These are phyloP conservation scores for Rhodotorula graminis DNA, from an alignment of 768 basidiomycete genomes.

Conservation along the genomic window DNA sequence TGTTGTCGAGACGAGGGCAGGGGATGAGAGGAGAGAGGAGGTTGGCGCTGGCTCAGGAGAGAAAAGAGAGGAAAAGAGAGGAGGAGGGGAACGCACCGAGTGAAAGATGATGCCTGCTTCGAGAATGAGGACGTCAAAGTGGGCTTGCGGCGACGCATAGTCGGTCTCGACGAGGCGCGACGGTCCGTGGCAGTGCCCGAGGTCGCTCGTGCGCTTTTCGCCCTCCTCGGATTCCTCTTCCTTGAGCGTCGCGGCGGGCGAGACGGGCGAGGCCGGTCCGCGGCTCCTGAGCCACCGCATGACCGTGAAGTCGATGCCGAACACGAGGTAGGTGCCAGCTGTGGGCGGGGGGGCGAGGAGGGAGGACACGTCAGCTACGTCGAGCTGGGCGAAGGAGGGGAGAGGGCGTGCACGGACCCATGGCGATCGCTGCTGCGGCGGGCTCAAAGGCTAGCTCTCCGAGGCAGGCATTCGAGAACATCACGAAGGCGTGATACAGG, in stretches of 20 bases:
- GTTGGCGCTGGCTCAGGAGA: too few species aligned
- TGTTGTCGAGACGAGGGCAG: too few species aligned
- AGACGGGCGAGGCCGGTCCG: not conserved
- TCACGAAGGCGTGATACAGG: slow-evolving; percentile 47
- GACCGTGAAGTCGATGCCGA: slow-evolving; percentile 46
- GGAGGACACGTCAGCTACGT: too few species aligned
- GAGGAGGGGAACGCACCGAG: slow-evolving; percentile 11
- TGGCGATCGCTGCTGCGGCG: slow-evolving; percentile 46
- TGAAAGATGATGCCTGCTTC: slow-evolving; percentile 44
- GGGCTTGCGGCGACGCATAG: slow-evolving; percentile 23
- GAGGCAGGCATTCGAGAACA: slow-evolving; percentile 46
- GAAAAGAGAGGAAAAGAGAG: too few species aligned
- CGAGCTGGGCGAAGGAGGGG: too few species aligned
- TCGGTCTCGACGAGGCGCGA: slow-evolving; percentile 6
- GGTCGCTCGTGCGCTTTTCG: not conserved
- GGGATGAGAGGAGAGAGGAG: too few species aligned
- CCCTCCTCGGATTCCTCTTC: not conserved
- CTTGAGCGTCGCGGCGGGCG: not conserved
- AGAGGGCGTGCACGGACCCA: slow-evolving; percentile 35
- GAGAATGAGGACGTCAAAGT: slow-evolving; percentile 43
- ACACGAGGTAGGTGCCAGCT: slow-evolving; percentile 40
- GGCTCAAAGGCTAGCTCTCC: slow-evolving; percentile 47
- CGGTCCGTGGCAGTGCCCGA: slow-evolving; percentile 24
- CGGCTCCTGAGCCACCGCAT: slow-evolving; percentile 37
- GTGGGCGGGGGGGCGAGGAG: not conserved